Base-by-base conservation (phyloP, 2,329 filamentous ascomycete species). In the Fusarium poae region DNA sequence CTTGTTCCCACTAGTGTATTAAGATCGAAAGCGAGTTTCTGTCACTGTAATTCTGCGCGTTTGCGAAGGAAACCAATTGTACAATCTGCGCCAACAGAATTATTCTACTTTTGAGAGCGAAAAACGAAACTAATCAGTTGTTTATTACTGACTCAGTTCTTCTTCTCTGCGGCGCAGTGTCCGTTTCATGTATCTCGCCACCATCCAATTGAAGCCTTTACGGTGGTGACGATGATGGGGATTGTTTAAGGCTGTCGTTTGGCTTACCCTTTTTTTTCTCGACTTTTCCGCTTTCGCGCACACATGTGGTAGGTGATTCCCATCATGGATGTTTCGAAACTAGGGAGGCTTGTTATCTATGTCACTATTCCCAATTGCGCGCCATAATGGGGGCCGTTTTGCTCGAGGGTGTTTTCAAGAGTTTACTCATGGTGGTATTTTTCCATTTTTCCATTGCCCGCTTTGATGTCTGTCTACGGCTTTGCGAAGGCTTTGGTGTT, bases 381-480 rank as follows among this genome's bases (percentile, higher is more conserved):
- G 37, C 18, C 13, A 62, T 29, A 15, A 46, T 69, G 66, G 66
- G 66, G 66, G 66, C 66, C 62, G 29, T 44, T 62, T 42, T 20
- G 44, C 16, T 43, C 40, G 12, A 49, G 35, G 54, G 40, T 58
- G 43, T n/a, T 53, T 37, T 37, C 9, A 39, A 50, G 27, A 25
- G 25, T 46, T 50, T 37, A 43, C 32, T 37, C 32, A 46, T 39
- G 46, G 43, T 62, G 40, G 55, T 55, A n/a, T 70, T 69, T 69
- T 69, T 69, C 52, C 52, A 69, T 50, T 69, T 69, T 21, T 16
- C 49, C 52, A 27, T 27, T 35, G 25, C 13, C 32, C 63, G 40
- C 49, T 53, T 27, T 20, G 39, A 46, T 45, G 32, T 69, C 45
- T 39, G 27, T 52, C 50, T 70, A 54, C 57, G 66, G 45, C 9